Evolutionary conservation across 352 stramenopile genomes (phyloP), one percentile per base, ranked within the genome.

Genomic region (Globisporangium paddicum): DNA sequence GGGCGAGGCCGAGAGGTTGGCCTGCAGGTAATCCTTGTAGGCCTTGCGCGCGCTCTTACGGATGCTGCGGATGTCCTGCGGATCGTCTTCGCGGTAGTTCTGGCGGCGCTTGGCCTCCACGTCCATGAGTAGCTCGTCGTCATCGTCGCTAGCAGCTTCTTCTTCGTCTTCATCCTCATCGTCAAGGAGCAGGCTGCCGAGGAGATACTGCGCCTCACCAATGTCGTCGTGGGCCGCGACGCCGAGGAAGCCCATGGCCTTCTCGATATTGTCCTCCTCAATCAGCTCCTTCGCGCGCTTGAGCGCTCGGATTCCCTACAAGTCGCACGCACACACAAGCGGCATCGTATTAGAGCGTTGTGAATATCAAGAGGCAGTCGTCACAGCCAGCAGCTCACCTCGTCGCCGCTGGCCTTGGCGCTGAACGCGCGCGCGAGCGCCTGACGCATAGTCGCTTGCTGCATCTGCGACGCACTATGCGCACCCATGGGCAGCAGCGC

Each of bases 21-120:
- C 65, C 49, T 75, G 54, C 50, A 90, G 46, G 61, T 92, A 89
- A 65, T 82, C 69, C 49, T 88, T 89, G 75, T 95, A 93, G 13
- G 77, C 69, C 41, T 78, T 70, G 38, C 86, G 81, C 34, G 86
- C 86, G 37, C 72, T 75, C 74, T 92, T 93, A 45, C 81, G 77
- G 64, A 95, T 95, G 21, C 74, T 81, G 19, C 75, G 75, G n/a
- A 93, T 78, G 55, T 90, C 76, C 37, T 81, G 53, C 2, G 71
- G 69, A 48, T 90, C 77, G n/a, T 82, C 69, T 0, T 55, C 28
- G 32, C 77, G 63, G 45, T 71, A 62, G 5, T 68, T 75, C 42
- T 60, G 70, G 18, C 82, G 80, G 30, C 86, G 79, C 64, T 89
- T 86, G n/a, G 68, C 56, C 60, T 95, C 81, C 9, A 78, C 86